These are phyloP conservation scores for Plenodomus tracheiphilus DNA, from an alignment of 2,329 filamentous ascomycete species.

Conservation along the genomic window DNA sequence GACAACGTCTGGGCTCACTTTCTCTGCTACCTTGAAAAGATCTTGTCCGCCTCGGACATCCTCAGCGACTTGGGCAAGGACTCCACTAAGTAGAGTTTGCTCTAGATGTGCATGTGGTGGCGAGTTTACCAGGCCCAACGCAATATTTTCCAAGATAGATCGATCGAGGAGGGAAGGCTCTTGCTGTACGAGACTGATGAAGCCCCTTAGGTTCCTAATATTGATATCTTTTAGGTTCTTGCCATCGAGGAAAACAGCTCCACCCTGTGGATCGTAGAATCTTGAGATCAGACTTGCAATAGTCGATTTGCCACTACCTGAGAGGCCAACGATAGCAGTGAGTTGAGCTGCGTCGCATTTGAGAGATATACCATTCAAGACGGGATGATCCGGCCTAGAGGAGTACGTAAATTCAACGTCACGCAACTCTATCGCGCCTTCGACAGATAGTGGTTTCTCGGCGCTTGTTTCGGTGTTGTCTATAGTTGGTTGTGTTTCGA, in stretches of 20 bases:
- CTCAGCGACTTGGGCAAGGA: conserved; percentile 56
- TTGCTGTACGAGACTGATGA: conserved; percentile 53
- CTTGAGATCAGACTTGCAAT: conserved; percentile 44
- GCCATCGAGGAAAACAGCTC: conserved; percentile 65
- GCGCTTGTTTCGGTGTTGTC: conserved; percentile 41
- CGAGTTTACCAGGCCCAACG: conserved; percentile 53
- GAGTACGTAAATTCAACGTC: conserved; percentile 49
- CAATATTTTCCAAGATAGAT: conserved; percentile 59
- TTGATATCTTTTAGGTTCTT: conserved; percentile 45
- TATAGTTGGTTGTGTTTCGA: conserved; percentile 52
- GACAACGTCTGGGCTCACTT: conserved; percentile 16
- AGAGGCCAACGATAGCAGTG: conserved; percentile 50
- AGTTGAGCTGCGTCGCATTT: conserved; percentile 43
- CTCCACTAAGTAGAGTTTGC: conserved; percentile 52
- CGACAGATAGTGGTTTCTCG: conserved; percentile 20
- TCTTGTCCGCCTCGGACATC: conserved; percentile 57
- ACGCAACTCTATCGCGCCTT: conserved; percentile 54
- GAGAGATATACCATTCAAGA: conserved; percentile 45
- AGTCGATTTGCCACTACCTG: conserved; percentile 49
- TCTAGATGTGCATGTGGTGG: conserved; percentile 48
- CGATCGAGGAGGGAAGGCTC: conserved; percentile 56
- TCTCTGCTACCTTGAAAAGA: conserved; percentile 36
- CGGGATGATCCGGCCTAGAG: conserved; percentile 45
- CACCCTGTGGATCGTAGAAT: conserved; percentile 47
- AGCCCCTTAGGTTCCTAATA: conserved; percentile 40